Percentiles rank a stretch among this genome's conserved stretches.
phyloP scores from a whole-genome alignment of 805 yeast genomes.

The Wickerhamiella spandovensis region DNA sequence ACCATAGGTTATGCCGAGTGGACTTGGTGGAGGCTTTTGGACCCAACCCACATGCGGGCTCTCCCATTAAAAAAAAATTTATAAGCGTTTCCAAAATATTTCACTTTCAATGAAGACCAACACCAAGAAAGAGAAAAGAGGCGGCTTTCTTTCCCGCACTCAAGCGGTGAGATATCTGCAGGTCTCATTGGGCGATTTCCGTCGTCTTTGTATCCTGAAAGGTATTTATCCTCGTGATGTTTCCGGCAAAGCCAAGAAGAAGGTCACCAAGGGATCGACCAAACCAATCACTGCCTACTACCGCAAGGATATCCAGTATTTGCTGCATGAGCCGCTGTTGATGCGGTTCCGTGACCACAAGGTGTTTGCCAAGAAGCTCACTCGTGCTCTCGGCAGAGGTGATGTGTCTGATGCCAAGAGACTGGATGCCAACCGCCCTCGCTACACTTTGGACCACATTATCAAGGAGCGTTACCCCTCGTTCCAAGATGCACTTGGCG shows the following conservation, averaged over 20 bases:
- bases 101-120: constrained; percentile 9
- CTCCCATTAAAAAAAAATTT: constrained; percentile 3
- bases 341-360: constrained; percentile 89
- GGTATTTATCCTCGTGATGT: constrained; percentile 80
- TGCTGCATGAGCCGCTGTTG: constrained; percentile 88
- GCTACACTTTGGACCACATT: constrained; percentile 75
- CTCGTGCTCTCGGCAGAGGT: constrained; percentile 81
- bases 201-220: constrained; percentile 89
- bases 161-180: constrained; percentile 89
- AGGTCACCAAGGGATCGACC: constrained; percentile 96
- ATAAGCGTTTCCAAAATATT: background rate
- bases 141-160: constrained; percentile 69
- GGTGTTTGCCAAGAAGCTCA: constrained; percentile 80
- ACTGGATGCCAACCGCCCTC: constrained; percentile 67
- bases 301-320: constrained; percentile 83
- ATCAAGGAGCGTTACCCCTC: constrained; percentile 94
- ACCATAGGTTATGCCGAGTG: no score
- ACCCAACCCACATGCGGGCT: constrained; percentile 1
- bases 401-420: constrained; percentile 81
- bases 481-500: constrained; percentile 82
- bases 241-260: constrained; percentile 88
- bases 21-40: background rate
- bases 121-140: constrained; percentile 10
- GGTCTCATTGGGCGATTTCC: constrained; percentile 86
- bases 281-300: constrained; percentile 93